Conservation (phyloP, 192 early-diverging fungal species). For the Podila epigama region DNA sequence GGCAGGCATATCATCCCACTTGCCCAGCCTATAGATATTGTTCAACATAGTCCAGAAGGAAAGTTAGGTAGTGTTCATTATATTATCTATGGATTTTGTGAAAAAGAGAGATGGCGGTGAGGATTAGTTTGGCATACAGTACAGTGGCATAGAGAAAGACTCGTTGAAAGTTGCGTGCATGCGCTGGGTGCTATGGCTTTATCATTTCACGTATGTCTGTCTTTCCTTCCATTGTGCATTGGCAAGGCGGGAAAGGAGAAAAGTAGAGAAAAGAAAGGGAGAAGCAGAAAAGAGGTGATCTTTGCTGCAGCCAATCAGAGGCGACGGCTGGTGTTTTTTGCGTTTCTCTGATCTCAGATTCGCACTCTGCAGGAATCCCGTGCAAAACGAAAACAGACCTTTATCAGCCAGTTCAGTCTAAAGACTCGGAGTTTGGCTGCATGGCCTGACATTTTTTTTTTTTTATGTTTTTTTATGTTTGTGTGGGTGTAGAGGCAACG, state of each 20-base stretch:
- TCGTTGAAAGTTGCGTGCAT: too few relatives aligned
- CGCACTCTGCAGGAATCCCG: neutral
- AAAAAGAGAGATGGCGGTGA: too few relatives aligned
- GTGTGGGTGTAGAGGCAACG: too few relatives aligned
- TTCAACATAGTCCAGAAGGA: too few relatives aligned
- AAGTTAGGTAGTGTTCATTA: too few relatives aligned
- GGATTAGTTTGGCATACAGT: too few relatives aligned
- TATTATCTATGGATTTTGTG: too few relatives aligned
- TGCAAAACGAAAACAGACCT: neutral
- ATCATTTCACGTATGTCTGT: too few relatives aligned
- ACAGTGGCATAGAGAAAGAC: too few relatives aligned
- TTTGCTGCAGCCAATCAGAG: conserved; percentile 44
- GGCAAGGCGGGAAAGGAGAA: neutral
- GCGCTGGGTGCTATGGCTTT: neutral
- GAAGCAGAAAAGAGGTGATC: conserved; percentile 44
- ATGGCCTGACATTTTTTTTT: neutral
- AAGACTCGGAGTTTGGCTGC: neutral
- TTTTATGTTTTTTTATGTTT: neutral
- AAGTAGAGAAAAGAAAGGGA: neutral
- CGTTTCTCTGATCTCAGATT: neutral
- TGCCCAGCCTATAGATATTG: too few relatives aligned
- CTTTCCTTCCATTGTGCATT: neutral
- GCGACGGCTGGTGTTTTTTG: neutral
- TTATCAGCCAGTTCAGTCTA: too few relatives aligned
- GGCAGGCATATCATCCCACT: too few relatives aligned